A percentile compares a stretch with the other conserved stretches of the same genome.
Conservation (phyloP, 2,329 filamentous ascomycete genomes). For the Metarhizium anisopliae region DNA sequence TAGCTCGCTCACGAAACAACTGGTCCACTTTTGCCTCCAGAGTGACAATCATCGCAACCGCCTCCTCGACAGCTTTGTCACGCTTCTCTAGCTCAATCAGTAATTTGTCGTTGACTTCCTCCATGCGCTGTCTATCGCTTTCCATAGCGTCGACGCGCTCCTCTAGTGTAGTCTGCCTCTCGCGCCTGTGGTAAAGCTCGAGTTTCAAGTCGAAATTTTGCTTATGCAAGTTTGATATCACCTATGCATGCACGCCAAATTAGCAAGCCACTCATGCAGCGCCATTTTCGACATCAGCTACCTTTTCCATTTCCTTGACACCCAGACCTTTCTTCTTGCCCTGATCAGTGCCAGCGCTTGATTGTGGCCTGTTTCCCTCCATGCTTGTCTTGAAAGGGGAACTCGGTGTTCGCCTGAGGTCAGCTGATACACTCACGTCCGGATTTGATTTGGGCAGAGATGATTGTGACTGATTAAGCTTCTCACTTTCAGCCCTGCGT, state of each 20-base stretch:
- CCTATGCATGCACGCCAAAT: constrained; percentile 27
- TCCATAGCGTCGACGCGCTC: constrained; percentile 47
- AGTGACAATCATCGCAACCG: constrained; percentile 58
- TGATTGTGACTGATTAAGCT: constrained; percentile 20
- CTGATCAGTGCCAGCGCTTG: constrained; percentile 29
- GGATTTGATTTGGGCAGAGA: constrained; percentile 25
- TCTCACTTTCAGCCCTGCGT: constrained; percentile 39
- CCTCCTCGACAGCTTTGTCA: constrained; percentile 62
- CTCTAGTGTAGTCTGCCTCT: constrained; percentile 53
- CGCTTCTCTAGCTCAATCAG: constrained; percentile 54
- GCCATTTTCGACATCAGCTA: constrained; percentile 20
- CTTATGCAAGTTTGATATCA: constrained; percentile 60
- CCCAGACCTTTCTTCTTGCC: constrained; percentile 47
- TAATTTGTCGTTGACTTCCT: constrained; percentile 50
- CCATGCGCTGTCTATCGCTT: constrained; percentile 41
- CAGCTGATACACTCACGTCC: constrained; percentile 29
- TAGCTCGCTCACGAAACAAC: constrained; percentile 42
- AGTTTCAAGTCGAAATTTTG: constrained; percentile 72
- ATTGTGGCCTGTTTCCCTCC: constrained; percentile 32
- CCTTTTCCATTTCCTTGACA: constrained; percentile 60
- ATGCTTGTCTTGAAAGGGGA: constrained; percentile 29
- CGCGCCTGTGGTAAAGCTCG: constrained; percentile 60
- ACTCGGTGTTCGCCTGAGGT: constrained; percentile 27
- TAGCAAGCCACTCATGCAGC: background rate
- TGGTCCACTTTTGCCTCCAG: constrained; percentile 52